Evolutionary conservation across 768 basidiomycete species (phyloP).

Genomic region (Tulasnella sp.): DNA sequence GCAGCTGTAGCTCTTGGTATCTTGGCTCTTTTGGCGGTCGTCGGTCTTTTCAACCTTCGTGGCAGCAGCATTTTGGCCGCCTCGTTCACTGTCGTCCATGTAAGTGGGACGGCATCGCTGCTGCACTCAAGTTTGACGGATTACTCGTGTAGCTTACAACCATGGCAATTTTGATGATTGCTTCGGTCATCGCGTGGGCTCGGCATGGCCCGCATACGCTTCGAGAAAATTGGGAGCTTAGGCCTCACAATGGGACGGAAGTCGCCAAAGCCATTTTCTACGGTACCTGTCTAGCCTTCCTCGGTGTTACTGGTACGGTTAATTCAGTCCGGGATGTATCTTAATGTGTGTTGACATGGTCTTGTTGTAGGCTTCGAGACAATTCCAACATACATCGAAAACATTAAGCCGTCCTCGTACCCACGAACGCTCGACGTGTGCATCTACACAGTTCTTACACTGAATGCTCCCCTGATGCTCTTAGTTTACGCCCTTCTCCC

Average conservation of each 20-base stretch:
- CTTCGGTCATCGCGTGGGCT: constrained; percentile 57
- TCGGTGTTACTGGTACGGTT: constrained; percentile 63
- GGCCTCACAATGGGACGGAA: constrained; percentile 41
- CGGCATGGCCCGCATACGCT: constrained; percentile 55
- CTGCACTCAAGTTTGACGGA: background rate
- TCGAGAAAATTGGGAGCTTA: constrained; percentile 57
- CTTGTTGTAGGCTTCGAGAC: constrained; percentile 48
- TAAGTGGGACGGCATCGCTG: constrained; percentile 43
- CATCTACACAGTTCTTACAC: constrained; percentile 59
- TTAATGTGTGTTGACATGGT: background rate
- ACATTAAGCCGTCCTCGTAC: constrained; percentile 59
- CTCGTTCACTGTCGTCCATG: constrained; percentile 61
- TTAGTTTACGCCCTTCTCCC: constrained; percentile 65
- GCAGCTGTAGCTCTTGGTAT: constrained; percentile 60
- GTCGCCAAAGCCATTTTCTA: constrained; percentile 59
- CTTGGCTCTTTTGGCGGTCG: constrained; percentile 55
- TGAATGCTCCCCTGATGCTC: constrained; percentile 62
- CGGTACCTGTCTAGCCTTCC: constrained; percentile 70
- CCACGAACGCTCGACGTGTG: constrained; percentile 67
- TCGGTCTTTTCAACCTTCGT: constrained; percentile 62
- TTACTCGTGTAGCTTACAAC: constrained; percentile 51
- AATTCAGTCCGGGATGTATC: constrained; percentile 58
- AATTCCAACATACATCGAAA: constrained; percentile 65
- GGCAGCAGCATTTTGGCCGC: constrained; percentile 67
- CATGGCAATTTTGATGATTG: constrained; percentile 59